Conservation (phyloP, 2,329 filamentous ascomycete genomes). For the Zopfia rhizophila region DNA sequence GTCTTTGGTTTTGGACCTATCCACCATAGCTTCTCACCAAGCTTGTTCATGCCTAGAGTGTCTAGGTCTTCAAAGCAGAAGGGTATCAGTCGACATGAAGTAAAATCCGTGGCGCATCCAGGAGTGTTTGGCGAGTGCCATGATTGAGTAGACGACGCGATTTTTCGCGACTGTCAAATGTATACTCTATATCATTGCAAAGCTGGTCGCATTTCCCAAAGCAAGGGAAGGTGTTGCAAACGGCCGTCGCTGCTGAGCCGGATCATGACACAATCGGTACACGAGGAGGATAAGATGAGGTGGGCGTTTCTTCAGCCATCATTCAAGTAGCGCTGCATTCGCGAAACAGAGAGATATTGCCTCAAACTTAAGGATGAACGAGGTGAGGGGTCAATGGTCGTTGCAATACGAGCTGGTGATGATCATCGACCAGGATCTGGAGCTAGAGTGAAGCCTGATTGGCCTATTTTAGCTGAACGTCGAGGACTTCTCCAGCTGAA, state of each 20-base stretch:
- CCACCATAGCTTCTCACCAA: conserved; percentile 27
- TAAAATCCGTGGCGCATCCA: conserved; percentile 28
- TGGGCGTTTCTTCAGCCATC: conserved; percentile 18
- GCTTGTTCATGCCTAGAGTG: conserved; percentile 23
- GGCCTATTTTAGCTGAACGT: too few species aligned
- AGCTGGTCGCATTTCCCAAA: conserved; percentile 23
- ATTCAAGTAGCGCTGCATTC: not conserved
- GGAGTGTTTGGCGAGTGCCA: conserved; percentile 19
- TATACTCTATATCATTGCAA: conserved; percentile 25
- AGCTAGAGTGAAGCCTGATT: too few species aligned
- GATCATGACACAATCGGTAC: conserved; percentile 19
- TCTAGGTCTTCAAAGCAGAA: conserved; percentile 30
- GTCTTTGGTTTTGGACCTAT: conserved; percentile 19
- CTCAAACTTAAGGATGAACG: too few species aligned
- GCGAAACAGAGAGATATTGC: not conserved
- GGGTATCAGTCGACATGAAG: conserved; percentile 18
- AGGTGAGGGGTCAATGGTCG: conserved; percentile 10
- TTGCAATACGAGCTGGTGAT: conserved; percentile 5
- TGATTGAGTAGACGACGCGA: conserved; percentile 16
- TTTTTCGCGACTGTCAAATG: conserved; percentile 13
- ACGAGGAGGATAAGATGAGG: conserved; percentile 19
- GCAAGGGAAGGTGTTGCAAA: conserved; percentile 12
- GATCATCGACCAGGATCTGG: too few species aligned
- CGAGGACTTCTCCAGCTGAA: too few species aligned
- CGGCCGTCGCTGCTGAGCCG: conserved; percentile 12